Percentiles rank a stretch among this genome's conserved stretches.
Evolutionary conservation across 257 asterid genomes (phyloP).

Genomic region (Ehretia macrophylla): DNA sequence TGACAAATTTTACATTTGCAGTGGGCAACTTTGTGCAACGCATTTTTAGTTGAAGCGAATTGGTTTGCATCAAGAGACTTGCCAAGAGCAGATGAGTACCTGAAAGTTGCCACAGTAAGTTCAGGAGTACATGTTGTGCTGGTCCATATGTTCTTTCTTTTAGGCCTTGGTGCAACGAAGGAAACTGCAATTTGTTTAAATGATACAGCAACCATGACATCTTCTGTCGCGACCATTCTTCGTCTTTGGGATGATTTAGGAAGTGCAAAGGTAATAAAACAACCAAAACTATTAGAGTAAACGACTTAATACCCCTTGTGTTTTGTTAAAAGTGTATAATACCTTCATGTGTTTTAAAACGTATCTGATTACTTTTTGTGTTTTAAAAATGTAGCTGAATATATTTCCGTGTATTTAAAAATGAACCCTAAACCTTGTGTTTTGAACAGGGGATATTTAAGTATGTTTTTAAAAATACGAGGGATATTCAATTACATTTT

Average conservation of each 20-base stretch:
- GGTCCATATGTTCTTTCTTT: slow-evolving; percentile 23
- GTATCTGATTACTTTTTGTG: too few species aligned
- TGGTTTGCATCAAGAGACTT: slow-evolving; percentile 30
- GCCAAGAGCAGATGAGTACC: slow-evolving; percentile 30
- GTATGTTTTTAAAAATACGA: too few species aligned
- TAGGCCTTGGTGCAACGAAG: slow-evolving; percentile 20
- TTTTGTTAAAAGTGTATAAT: too few species aligned
- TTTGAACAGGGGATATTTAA: too few species aligned
- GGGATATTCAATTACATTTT: too few species aligned
- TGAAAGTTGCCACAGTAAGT: slow-evolving; percentile 40
- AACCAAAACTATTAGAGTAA: too few species aligned
- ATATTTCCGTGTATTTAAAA: too few species aligned
- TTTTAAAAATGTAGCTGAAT: too few species aligned
- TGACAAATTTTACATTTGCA: slow-evolving; percentile 6
- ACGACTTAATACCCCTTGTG: too few species aligned
- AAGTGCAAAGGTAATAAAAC: slow-evolving; percentile 26
- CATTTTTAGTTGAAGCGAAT: slow-evolving; percentile 40
- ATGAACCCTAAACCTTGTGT: too few species aligned
- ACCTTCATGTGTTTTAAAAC: too few species aligned
- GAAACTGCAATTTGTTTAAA: slow-evolving; percentile 1
- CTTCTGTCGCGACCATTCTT: slow-evolving; percentile 36
- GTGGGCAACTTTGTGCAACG: slow-evolving; percentile 50
- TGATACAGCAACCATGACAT: slow-evolving; percentile 14
- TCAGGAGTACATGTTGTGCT: slow-evolving; percentile 37
- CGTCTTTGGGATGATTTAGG: slow-evolving; percentile 36